Percentiles rank a stretch among this genome's conserved stretches.
Evolutionary conservation across 1,284 basidiomycete genomes (phyloP).

Genomic region (Testicularia cyperi): DNA sequence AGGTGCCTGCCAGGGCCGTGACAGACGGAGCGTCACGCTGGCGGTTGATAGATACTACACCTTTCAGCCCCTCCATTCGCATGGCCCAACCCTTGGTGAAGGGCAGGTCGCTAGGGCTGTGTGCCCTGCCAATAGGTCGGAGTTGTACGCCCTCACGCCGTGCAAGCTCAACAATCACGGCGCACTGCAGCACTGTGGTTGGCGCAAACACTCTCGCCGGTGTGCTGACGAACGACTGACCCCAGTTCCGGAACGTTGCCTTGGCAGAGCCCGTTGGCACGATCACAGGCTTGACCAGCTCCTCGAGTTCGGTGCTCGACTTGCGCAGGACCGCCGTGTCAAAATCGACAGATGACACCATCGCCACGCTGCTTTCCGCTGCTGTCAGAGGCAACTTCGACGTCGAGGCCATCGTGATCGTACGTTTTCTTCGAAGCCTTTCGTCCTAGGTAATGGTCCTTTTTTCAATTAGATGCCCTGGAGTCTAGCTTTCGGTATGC

Average conservation of each 20-base stretch:
- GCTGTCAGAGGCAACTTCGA: conserved; percentile 18
- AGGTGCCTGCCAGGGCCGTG: conserved; percentile 56
- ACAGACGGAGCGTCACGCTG: conserved; percentile 20
- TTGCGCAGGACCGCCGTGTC: conserved; percentile 16
- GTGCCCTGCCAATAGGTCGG: conserved; percentile 83
- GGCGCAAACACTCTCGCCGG: conserved; percentile 73
- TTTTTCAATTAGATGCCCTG: too few species aligned
- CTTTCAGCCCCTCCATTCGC: conserved; percentile 53
- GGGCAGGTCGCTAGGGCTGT: conserved; percentile 83
- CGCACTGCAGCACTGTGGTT: conserved; percentile 71
- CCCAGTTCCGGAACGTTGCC: conserved; percentile 64
- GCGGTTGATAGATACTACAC: conserved; percentile 38
- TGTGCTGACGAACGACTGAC: conserved; percentile 63
- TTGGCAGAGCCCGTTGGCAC: conserved; percentile 24
- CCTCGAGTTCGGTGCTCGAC: conserved; percentile 16
- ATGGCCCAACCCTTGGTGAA: conserved; percentile 56
- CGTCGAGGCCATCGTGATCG: conserved; percentile 20
- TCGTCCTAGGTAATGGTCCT: too few species aligned
- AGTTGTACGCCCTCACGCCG: conserved; percentile 72
- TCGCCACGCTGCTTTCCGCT: not conserved
- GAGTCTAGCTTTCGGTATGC: too few species aligned
- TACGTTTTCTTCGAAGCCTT: not conserved
- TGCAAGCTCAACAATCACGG: conserved; percentile 79
- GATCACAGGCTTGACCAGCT: conserved; percentile 18
- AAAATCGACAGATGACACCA: conserved; percentile 3